A percentile compares a stretch with the other conserved stretches of the same genome.
Conservation (phyloP, 1,284 basidiomycete species). For the Pulveroboletus sp. region DNA sequence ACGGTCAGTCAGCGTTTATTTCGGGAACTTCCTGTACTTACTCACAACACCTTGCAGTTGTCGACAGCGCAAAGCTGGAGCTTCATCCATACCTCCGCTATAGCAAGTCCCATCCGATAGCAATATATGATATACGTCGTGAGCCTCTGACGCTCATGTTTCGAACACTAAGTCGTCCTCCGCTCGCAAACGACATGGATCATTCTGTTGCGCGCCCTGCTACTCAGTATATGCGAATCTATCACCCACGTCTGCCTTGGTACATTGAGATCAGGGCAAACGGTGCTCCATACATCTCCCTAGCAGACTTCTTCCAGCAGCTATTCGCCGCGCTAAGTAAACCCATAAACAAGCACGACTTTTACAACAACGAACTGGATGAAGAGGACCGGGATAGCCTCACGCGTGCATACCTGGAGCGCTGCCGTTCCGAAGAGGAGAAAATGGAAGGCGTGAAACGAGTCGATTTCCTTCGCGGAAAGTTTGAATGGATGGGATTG, state of each 20-base stretch:
- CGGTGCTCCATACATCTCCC: conserved; percentile 51
- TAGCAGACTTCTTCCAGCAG: conserved; percentile 51
- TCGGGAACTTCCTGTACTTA: background rate
- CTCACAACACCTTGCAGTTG: conserved; percentile 4
- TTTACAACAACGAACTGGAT: conserved; percentile 42
- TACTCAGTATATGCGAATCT: conserved; percentile 47
- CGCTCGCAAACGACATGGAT: conserved; percentile 42
- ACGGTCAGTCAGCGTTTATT: conserved; percentile 20
- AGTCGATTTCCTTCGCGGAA: conserved; percentile 36
- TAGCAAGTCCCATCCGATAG: conserved; percentile 29
- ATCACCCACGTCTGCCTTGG: conserved; percentile 56
- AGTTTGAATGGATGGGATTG: conserved; percentile 29
- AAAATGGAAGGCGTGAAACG: conserved; percentile 30
- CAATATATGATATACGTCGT: conserved; percentile 41
- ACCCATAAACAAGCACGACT: conserved; percentile 39
- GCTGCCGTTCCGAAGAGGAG: conserved; percentile 31
- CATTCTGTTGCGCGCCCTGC: conserved; percentile 50
- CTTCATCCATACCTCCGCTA: conserved; percentile 30
- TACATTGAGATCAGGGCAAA: conserved; percentile 52
- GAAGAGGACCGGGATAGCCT: conserved; percentile 39
- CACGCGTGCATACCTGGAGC: conserved; percentile 39
- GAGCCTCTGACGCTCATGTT: conserved; percentile 41
- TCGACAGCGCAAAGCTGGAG: conserved; percentile 32
- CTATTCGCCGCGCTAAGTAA: conserved; percentile 36
- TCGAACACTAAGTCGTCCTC: conserved; percentile 40